These are phyloP conservation scores for Teratosphaeria viscida DNA, from an alignment of 2,329 filamentous ascomycete genomes.

Conservation along the genomic window DNA sequence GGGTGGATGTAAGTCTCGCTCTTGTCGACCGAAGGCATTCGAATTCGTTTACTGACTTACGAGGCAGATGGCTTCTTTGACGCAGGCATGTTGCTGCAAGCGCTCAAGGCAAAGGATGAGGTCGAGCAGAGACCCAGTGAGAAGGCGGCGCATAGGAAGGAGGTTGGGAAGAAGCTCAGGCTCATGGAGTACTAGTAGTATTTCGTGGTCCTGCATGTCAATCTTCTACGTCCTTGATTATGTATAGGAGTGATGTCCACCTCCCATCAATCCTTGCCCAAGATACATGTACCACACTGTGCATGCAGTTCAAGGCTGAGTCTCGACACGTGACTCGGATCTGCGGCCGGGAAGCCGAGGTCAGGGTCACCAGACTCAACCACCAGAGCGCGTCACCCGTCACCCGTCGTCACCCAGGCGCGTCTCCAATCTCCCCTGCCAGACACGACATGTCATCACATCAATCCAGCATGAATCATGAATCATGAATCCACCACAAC, in stretches of 20 bases:
- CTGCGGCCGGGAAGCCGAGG: not conserved
- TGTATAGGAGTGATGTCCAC: not conserved
- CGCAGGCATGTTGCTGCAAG: constrained; percentile 84
- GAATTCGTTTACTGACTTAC: not conserved
- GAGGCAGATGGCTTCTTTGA: constrained; percentile 87
- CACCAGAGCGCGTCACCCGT: not conserved
- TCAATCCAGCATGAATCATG: not conserved
- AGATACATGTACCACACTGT: not conserved
- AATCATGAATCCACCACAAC: not conserved
- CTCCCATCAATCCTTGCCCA: too few species aligned
- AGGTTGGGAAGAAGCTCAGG: constrained; percentile 64
- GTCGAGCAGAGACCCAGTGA: constrained; percentile 40
- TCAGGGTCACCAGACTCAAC: not conserved
- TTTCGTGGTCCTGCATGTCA: not conserved
- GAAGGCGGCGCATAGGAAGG: constrained; percentile 51
- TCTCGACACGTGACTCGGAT: not conserved
- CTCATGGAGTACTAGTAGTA: constrained; percentile 52
- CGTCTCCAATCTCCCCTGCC: not conserved
- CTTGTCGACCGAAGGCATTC: not conserved
- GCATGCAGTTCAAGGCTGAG: too few species aligned
- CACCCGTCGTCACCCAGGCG: not conserved
- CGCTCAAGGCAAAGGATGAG: constrained; percentile 61
- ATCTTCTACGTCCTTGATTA: not conserved
- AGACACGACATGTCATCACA: too few species aligned
- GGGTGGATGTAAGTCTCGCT: constrained; percentile 69